Percentiles rank a stretch among this genome's conserved stretches.
Evolutionary conservation across 2,329 filamentous ascomycete species (phyloP).

Genomic region (Canariomyces notabilis): DNA sequence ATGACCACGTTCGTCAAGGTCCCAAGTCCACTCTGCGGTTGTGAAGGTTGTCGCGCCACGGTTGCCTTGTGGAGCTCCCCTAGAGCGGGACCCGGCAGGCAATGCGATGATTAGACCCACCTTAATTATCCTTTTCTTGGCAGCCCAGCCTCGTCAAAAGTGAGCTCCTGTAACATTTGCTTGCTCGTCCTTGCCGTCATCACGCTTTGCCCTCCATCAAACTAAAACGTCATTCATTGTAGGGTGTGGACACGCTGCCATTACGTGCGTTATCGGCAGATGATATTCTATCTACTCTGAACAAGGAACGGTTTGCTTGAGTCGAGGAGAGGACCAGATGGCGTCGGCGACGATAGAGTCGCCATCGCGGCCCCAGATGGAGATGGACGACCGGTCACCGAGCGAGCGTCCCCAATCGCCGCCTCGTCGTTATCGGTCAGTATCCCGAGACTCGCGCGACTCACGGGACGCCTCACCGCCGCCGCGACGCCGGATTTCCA

Average conservation of each 20-base stretch:
- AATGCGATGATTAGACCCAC: not conserved
- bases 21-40: too few species aligned
- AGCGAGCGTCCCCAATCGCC: constrained; percentile 11
- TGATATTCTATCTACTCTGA: not conserved
- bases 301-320: constrained; percentile 2
- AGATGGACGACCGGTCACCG: constrained; percentile 17
- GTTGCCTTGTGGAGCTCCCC: constrained; percentile 7
- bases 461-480: constrained; percentile 10
- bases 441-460: constrained; percentile 5
- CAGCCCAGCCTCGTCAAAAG: constrained; percentile 15
- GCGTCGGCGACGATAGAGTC: constrained; percentile 21
- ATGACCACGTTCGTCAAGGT: constrained; percentile 4
- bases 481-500: constrained; percentile 7
- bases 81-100: constrained; percentile 12
- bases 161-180: constrained; percentile 2
- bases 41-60: constrained; percentile 19
- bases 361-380: constrained; percentile 21
- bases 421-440: constrained; percentile 8
- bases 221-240: not conserved
- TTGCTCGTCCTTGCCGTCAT: not conserved
- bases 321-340: constrained; percentile 12
- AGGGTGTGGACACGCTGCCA: not conserved
- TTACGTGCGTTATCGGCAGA: too few species aligned
- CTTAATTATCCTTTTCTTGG: not conserved
- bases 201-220: not conserved